Conservation (phyloP, 805 yeast genomes). For the Scheffersomyces stipitis region DNA sequence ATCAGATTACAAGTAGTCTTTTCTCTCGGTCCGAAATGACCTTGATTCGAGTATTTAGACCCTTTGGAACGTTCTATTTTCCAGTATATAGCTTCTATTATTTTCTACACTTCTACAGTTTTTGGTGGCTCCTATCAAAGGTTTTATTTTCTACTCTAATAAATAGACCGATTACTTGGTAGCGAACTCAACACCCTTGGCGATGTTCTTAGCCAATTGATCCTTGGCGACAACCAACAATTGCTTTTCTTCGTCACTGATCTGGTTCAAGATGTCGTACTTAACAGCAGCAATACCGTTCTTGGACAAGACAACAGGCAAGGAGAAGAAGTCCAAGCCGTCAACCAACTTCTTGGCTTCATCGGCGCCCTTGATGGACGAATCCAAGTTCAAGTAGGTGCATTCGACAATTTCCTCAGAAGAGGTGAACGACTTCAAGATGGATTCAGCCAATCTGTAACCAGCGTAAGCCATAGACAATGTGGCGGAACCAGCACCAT, state of each 20-base stretch:
- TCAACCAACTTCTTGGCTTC: constrained; percentile 49
- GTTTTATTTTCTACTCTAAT: not conserved
- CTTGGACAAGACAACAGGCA: constrained; percentile 57
- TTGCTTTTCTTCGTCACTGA: constrained; percentile 54
- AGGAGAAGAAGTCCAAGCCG: constrained; percentile 54
- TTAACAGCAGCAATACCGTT: constrained; percentile 60
- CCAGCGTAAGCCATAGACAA: constrained; percentile 96
- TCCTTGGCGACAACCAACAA: constrained; percentile 53
- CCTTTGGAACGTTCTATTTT: no score
- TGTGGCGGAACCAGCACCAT: constrained; percentile 94
- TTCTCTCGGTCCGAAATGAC: no score
- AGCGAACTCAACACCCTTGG: constrained; percentile 55
- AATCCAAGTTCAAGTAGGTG: constrained; percentile 52
- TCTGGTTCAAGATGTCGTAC: constrained; percentile 48
- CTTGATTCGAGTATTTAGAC: no score
- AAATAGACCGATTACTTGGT: constrained; percentile 17
- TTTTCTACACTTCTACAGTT: no score
- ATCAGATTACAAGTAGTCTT: no score
- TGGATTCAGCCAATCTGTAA: constrained; percentile 66
- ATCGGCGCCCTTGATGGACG: constrained; percentile 48
- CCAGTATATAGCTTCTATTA: no score
- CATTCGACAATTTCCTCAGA: constrained; percentile 42
- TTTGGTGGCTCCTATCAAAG: not conserved
- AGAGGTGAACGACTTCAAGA: constrained; percentile 32
- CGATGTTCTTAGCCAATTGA: constrained; percentile 55